Percentiles rank a stretch among this genome's conserved stretches.
phyloP scores from a whole-genome alignment of 306 rosid species.

The Phaseolus lunatus region DNA sequence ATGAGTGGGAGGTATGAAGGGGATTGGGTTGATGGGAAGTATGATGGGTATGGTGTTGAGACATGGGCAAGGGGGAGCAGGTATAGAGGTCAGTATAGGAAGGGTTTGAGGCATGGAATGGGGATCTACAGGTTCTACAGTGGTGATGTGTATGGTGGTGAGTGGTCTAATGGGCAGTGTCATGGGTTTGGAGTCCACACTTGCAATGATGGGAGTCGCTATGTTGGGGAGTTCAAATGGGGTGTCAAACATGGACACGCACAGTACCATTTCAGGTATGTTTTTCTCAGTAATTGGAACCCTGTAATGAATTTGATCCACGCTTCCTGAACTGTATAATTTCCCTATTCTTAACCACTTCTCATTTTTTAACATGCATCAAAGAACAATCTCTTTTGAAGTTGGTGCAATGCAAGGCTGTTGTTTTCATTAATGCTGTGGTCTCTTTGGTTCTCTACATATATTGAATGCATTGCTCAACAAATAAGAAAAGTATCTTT shows the following conservation, averaged over 20 bases:
- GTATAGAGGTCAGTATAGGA: slow-evolving; percentile 79
- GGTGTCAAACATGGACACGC: slow-evolving; percentile 96
- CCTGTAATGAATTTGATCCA: slow-evolving; percentile 25
- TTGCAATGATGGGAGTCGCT: slow-evolving; percentile 83
- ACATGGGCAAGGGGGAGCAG: slow-evolving; percentile 96
- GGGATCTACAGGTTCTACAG: slow-evolving; percentile 81
- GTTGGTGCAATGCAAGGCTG: background rate
- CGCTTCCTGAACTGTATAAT: slow-evolving; percentile 18
- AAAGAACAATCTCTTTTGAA: slow-evolving; percentile 36
- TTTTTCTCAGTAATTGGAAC: background rate
- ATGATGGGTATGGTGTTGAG: slow-evolving; percentile 94
- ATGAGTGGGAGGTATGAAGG: slow-evolving; percentile 93
- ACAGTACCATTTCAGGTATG: slow-evolving; percentile 89
- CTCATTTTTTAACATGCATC: slow-evolving; percentile 14
- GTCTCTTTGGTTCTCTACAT: slow-evolving; percentile 1
- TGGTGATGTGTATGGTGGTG: slow-evolving; percentile 87
- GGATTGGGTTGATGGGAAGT: slow-evolving; percentile 90
- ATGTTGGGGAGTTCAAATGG: slow-evolving; percentile 91
- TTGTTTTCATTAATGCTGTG: slow-evolving; percentile 21
- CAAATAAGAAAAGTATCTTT: background rate
- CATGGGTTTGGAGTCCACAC: slow-evolving; percentile 91
- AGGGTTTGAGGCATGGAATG: slow-evolving; percentile 87
- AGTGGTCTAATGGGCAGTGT: slow-evolving; percentile 96
- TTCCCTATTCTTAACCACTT: background rate
- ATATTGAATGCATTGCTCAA: slow-evolving; percentile 9